Evolutionary conservation across 2,329 filamentous ascomycete species (phyloP), one percentile per base, ranked within the genome.

Genomic region (Xylaria sp.): DNA sequence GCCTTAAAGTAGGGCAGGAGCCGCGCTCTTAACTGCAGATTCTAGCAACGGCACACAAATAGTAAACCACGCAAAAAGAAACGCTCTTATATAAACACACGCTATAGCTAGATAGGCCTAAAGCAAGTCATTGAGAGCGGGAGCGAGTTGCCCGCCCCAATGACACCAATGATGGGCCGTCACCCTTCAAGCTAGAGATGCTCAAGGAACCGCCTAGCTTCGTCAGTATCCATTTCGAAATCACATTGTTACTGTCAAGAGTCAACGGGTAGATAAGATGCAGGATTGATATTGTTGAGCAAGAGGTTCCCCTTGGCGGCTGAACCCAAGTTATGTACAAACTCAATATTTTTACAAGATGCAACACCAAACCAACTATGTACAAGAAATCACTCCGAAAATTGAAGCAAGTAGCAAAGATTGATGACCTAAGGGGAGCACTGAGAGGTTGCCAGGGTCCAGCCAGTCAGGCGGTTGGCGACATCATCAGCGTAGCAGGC

Each of bases 401-500:
- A 2, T 37, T 20, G 18, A 55, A 55, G 52, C 28, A 55, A 12
- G 34, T 23, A 55, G 8, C 9, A 7, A 37, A n/a, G 15, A 12
- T 12, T 55, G 52, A 37, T 37, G 13, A 13, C 5, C 46, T 58
- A 58, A 2, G 37, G 55, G 55, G 39, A 28, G 23, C 37, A 58
- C 3, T 41, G 25, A 48, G n/a, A 3, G 18, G 6, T 5, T 18
- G 70, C 60, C 4, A 71, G 52, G 23, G 63, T 68, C 70, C 70
- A 72, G 25, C 70, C 70, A 39, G 67, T 70, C 18, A 64, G 55
- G 32, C 70, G 70, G 68, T 82, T 86, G 57, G 86, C 85, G 70
- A 87, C 78, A 70, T 88, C 86, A 20, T 78, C 81, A 9, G 82
- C 79, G 74, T 88, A 88, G 78, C 84, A 87, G 70, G 82, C 80